phyloP scores from a whole-genome alignment of 306 rosid species.

The Alnus glutinosa region DNA sequence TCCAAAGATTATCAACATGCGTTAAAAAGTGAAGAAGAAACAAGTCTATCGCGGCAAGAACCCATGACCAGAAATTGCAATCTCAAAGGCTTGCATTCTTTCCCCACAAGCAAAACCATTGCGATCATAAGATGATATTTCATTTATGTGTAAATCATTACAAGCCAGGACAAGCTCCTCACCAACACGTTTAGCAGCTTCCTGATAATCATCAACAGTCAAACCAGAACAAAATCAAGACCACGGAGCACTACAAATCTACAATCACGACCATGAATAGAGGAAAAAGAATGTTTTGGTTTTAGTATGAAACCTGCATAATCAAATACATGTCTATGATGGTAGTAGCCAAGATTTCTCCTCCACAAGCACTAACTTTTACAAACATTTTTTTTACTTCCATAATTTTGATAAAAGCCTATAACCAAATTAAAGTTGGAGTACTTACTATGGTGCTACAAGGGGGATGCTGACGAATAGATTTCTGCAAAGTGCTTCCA shows the following conservation, averaged over 20 bases:
- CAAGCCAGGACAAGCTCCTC: slow-evolving; percentile 76
- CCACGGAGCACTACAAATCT: too few species aligned
- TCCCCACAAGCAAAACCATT: slow-evolving; percentile 68
- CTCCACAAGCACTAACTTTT: not conserved
- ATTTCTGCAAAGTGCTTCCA: slow-evolving; percentile 81
- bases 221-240: slow-evolving; percentile 2
- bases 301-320: not conserved
- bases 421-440: slow-evolving; percentile 19
- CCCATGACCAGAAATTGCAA: slow-evolving; percentile 61
- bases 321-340: not conserved
- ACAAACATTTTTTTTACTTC: not conserved
- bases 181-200: slow-evolving; percentile 80
- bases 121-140: slow-evolving; percentile 75
- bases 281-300: too few species aligned
- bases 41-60: slow-evolving; percentile 60
- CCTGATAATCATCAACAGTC: slow-evolving; percentile 38
- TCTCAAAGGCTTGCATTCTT: slow-evolving; percentile 72
- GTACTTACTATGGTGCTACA: slow-evolving; percentile 58
- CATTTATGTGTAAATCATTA: slow-evolving; percentile 55
- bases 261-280: not conserved
- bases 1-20: not conserved
- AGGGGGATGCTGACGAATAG: slow-evolving; percentile 46
- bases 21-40: not conserved
- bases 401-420: not conserved
- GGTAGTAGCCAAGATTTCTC: not conserved